A percentile compares a stretch with the other conserved stretches of the same genome.
Conservation (phyloP, 2,329 filamentous ascomycete genomes). For the Fusarium coffeatum region DNA sequence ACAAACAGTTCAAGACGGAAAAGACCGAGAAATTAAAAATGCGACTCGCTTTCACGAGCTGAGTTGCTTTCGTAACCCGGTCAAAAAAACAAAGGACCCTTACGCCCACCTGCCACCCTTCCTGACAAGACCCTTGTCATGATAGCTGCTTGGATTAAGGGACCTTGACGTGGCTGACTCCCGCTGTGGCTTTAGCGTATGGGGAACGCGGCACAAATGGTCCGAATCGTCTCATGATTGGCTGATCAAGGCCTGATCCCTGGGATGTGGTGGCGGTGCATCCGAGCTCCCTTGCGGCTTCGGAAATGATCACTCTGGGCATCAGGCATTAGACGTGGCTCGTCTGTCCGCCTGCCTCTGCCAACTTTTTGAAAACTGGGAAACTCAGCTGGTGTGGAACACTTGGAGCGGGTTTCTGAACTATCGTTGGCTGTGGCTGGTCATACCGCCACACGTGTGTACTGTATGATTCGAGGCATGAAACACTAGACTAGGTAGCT, state of each 20-base stretch:
- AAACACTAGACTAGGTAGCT: slow-evolving; percentile 21
- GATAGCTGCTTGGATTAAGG: slow-evolving; percentile 39
- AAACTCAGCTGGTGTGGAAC: slow-evolving; percentile 31
- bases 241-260: background rate
- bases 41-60: slow-evolving; percentile 27
- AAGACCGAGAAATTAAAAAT: slow-evolving; percentile 32
- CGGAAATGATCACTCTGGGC: slow-evolving; percentile 41
- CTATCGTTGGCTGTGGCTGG: slow-evolving; percentile 36
- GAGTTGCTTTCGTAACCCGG: slow-evolving; percentile 26
- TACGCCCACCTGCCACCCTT: slow-evolving; percentile 23
- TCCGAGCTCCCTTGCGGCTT: slow-evolving; percentile 21
- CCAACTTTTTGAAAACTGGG: slow-evolving; percentile 42
- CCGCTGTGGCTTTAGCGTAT: slow-evolving; percentile 38
- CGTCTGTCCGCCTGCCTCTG: slow-evolving; percentile 33
- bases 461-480: slow-evolving; percentile 29
- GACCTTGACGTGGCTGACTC: slow-evolving; percentile 35
- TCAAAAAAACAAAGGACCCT: slow-evolving; percentile 31
- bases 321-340: slow-evolving; percentile 21
- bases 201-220: slow-evolving; percentile 28
- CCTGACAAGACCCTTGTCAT: slow-evolving; percentile 24
- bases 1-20: slow-evolving; percentile 4
- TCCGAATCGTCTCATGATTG: slow-evolving; percentile 30
- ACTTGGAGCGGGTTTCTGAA: slow-evolving; percentile 13
- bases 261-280: slow-evolving; percentile 36
- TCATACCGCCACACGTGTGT: slow-evolving; percentile 28